Percentiles rank a stretch among this genome's conserved stretches.
These are phyloP conservation scores for Leccinum ochraceum DNA, from an alignment of 768 basidiomycete genomes.

Conservation along the genomic window DNA sequence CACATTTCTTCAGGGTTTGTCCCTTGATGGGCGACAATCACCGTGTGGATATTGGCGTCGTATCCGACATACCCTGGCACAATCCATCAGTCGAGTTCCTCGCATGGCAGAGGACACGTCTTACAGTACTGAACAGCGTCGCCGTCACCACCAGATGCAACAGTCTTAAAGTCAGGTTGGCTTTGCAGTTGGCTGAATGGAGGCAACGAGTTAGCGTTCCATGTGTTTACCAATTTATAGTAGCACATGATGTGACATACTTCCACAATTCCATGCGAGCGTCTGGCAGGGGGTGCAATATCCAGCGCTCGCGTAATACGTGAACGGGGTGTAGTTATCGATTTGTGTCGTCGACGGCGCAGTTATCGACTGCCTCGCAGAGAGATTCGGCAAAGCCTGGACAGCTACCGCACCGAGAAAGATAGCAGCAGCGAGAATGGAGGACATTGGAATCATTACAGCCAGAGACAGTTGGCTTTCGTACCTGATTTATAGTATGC, in stretches of 20 bases:
- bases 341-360: no score
- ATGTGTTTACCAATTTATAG: neutral
- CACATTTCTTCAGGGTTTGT: no score
- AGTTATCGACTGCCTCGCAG: slow-evolving; percentile 36
- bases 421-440: slow-evolving; percentile 14
- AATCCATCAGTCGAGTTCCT: neutral
- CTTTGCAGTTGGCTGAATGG: slow-evolving; percentile 25
- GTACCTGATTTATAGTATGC: neutral
- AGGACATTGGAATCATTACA: slow-evolving; percentile 15
- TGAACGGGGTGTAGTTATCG: slow-evolving; percentile 44
- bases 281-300: slow-evolving; percentile 45
- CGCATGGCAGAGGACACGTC: neutral
- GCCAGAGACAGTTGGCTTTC: neutral
- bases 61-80: slow-evolving; percentile 55
- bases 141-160: slow-evolving; percentile 52
- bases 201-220: neutral
- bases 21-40: slow-evolving; percentile 28
- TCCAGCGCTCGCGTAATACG: slow-evolving; percentile 44
- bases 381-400: slow-evolving; percentile 28
- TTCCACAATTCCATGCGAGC: slow-evolving; percentile 56
- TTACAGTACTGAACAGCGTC: slow-evolving; percentile 44
- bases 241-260: slow-evolving; percentile 32
- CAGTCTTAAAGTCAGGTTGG: slow-evolving; percentile 47
- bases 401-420: slow-evolving; percentile 18
- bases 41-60: slow-evolving; percentile 38